Evolutionary conservation across 139 green algal genomes (phyloP), one percentile per base, ranked within the genome.

Genomic region (Nannochloris sp.): DNA sequence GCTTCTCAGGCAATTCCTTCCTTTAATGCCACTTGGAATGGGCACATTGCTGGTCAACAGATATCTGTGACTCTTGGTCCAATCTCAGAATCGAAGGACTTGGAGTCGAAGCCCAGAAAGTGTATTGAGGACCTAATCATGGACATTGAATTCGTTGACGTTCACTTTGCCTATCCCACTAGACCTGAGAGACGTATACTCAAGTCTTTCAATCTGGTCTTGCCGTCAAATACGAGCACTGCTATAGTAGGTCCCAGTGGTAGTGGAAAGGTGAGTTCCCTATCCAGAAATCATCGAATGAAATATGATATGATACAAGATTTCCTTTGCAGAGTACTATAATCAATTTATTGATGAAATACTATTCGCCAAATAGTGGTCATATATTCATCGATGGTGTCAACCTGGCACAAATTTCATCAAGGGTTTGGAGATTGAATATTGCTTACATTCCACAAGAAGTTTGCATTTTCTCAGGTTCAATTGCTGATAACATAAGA

Each of bases 401-500:
- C 8, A 25, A 68, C 37, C 60, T 66, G 20, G 5, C 20, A 6
- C n/a, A 26, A 17, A 92, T 91, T 68, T 73, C 49, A 0, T 61
- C 79, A 9, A 69, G 74, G 1, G 79, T 86, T 59, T 95, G 83
- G 86, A 68, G 77, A 1, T 63, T 59, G 1, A 77, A 82, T 20
- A 69, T 95, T 20, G 73, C 83, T 9, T 73, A 92, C 29, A 74
- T 87, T 30, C 74, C 67, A 30, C 86, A 94, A 67, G 88, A 94
- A 66, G 81, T 87, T 16, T 76, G 88, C 50, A 74, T 95, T 12
- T 94, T 95, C 67, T 61, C 73, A 67, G 84, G 80, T 28, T 91
- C 72, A 63, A 90, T 95, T 12, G 78, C 58, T 2, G 88, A 95
- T 71, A 95, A 95, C 79, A 95, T 95, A 29, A 66, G 73, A 1